These are phyloP conservation scores for Blastocystis sp. DNA, from an alignment of 352 stramenopile species.

Conservation along the genomic window DNA sequence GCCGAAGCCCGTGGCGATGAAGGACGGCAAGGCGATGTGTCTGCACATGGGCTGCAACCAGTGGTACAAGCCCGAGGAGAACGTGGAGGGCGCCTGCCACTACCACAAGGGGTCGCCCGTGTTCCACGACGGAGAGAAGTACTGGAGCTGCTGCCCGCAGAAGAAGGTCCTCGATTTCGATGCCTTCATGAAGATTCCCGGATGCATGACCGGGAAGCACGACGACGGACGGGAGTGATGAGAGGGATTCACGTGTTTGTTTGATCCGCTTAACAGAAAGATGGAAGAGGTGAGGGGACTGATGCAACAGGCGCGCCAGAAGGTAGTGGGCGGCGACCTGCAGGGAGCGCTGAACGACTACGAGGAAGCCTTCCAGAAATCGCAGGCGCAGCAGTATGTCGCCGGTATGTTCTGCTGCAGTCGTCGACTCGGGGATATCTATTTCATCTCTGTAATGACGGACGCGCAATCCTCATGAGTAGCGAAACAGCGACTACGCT, in stretches of 20 bases:
- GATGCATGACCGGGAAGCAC: conserved; percentile 81
- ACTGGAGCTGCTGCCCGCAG: conserved; percentile 88
- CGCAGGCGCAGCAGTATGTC: conserved; percentile 21
- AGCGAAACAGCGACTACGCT: conserved; percentile 6
- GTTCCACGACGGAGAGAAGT: conserved; percentile 88
- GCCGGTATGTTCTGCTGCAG: conserved; percentile 30
- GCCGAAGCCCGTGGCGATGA: conserved; percentile 56
- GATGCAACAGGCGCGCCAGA: not conserved
- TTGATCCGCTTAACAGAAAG: no score
- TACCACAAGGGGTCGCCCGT: conserved; percentile 82
- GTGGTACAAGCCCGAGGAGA: conserved; percentile 85
- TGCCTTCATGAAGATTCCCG: conserved; percentile 84
- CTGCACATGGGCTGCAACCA: conserved; percentile 86
- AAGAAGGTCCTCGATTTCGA: conserved; percentile 80
- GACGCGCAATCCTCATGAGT: not conserved
- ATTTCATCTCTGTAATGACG: conserved; percentile 6
- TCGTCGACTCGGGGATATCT: conserved; percentile 51
- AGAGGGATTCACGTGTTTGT: not conserved
- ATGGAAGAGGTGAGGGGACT: conserved; percentile 2
- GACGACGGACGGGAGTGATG: conserved; percentile 74
- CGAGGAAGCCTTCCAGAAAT: conserved; percentile 6
- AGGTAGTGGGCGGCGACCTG: not conserved
- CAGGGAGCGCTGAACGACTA: not conserved
- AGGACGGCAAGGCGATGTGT: conserved; percentile 84
- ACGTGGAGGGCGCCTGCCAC: conserved; percentile 77